Percentiles rank a stretch among this genome's conserved stretches.
Evolutionary conservation across 352 stramenopile genomes (phyloP).

Genomic region (Phytopythium oedochilum): DNA sequence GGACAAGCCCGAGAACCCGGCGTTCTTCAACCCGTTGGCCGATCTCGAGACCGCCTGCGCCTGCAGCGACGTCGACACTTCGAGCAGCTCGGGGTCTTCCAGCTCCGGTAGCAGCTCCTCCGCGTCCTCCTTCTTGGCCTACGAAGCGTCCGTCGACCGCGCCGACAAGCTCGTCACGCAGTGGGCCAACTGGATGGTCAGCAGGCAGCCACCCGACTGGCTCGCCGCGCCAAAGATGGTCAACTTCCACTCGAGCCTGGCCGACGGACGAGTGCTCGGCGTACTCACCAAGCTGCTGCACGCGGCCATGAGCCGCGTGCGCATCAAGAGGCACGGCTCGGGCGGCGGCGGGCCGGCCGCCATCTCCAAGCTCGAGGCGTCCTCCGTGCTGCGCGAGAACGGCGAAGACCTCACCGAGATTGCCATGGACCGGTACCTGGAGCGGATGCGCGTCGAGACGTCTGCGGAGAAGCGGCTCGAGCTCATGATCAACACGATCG

Average conservation of each 20-base stretch:
- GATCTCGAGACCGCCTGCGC: slow-evolving; percentile 24
- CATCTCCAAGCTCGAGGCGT: slow-evolving; percentile 42
- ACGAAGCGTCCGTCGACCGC: slow-evolving; percentile 52
- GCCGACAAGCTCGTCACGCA: slow-evolving; percentile 70
- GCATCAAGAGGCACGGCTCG: slow-evolving; percentile 25
- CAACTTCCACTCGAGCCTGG: slow-evolving; percentile 68
- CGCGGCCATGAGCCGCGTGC: slow-evolving; percentile 51
- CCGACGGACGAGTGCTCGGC: slow-evolving; percentile 45
- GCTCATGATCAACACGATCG: slow-evolving; percentile 66
- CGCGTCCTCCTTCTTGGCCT: slow-evolving; percentile 20
- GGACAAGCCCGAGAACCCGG: slow-evolving; percentile 55
- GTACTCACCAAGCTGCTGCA: slow-evolving; percentile 65
- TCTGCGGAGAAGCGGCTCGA: slow-evolving; percentile 54
- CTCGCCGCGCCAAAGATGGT: slow-evolving; percentile 36
- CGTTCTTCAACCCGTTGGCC: slow-evolving; percentile 63
- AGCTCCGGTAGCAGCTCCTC: slow-evolving; percentile 1
- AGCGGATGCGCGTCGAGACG: slow-evolving; percentile 48
- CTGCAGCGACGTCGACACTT: slow-evolving; percentile 1
- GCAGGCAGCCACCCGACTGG: slow-evolving; percentile 45
- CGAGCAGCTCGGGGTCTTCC: neutral
- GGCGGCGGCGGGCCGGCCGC: slow-evolving; percentile 7
- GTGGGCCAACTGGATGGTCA: slow-evolving; percentile 64
- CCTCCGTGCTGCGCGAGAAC: slow-evolving; percentile 68
- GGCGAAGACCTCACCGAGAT: slow-evolving; percentile 78
- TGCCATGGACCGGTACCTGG: slow-evolving; percentile 66